Base-by-base conservation (phyloP, 805 yeast species). In the Ogataea dorogensis region DNA sequence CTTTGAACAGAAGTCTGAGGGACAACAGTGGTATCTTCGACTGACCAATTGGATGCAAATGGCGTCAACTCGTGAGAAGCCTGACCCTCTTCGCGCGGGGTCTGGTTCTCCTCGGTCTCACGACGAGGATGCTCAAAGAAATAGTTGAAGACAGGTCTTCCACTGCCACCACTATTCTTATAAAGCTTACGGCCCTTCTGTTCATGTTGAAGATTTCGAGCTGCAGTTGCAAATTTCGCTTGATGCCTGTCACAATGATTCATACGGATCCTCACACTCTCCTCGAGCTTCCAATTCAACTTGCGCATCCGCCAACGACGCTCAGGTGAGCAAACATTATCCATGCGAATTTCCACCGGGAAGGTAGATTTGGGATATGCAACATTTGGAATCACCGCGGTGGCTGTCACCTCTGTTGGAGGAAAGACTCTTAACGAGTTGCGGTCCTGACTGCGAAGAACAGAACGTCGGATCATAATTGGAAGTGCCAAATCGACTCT, bases 251-350 rank as follows among this genome's bases (percentile, higher is more conserved):
- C 57, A 61, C 96, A 88, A 19, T 79, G 63, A 47, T 64, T 56
- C 2, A 77, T 72, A 44, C 72, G 70, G 12, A 86, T 68, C 50
- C 79, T 76, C n/a, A 81, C 72, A 31, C 71, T 73, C 56, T 93
- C 98, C 54, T 91, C 96, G 11, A 93, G 73, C 53, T 86, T 72
- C 98, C 98, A 93, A 39, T 72, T 72, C 26, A 93, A 62, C 55
- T 87, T 86, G 31, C 96, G 71, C 89, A 93, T 81, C 61, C 95
- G 74, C 98, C 98, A 93, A 45, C 96, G 69, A 38, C 75, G 59
- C 39, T 73, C 80, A 9, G 68, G 65, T 5, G 74, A 66, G 4
- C 73, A 59, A 6, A 85, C 75, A 39, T 87, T 84, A 50, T 87
- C 95, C 51, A 93, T 63, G 47, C 80, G 77, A 53, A 93, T 66